Conservation (phyloP, 2,329 filamentous ascomycete genomes). For the Trichoderma brevicompactum region DNA sequence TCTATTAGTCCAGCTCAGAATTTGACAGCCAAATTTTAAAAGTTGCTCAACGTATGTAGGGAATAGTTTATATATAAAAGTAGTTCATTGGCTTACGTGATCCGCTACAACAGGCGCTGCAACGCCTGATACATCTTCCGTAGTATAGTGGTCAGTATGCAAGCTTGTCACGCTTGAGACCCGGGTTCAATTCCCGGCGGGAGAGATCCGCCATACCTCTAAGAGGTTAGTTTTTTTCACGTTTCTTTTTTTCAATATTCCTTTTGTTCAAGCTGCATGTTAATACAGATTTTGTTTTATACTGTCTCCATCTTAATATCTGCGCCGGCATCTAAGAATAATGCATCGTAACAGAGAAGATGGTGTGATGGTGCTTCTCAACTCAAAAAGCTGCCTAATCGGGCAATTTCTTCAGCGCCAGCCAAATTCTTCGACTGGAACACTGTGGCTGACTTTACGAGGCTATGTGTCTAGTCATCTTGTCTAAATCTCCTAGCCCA, state of each 20-base stretch:
- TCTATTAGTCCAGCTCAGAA: too few relatives aligned
- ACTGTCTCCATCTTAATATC: too few relatives aligned
- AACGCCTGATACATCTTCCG: conserved; percentile 26
- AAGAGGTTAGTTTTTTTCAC: conserved; percentile 20
- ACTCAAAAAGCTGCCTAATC: conserved; percentile 5
- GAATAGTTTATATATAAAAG: too few relatives aligned
- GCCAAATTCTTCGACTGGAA: neutral
- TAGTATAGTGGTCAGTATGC: conserved; percentile 29
- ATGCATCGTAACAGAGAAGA: neutral
- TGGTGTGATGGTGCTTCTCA: neutral
- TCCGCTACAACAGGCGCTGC: conserved; percentile 25
- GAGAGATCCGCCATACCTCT: conserved; percentile 25
- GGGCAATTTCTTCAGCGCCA: neutral
- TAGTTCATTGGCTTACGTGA: conserved; percentile 13
- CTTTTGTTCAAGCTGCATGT: neutral
- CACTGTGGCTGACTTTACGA: neutral
- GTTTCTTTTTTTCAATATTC: too few relatives aligned
- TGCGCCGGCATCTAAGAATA: too few relatives aligned
- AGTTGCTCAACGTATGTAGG: too few relatives aligned
- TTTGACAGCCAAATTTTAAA: too few relatives aligned
- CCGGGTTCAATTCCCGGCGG: conserved; percentile 29
- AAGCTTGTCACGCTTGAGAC: conserved; percentile 29
- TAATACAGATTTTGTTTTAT: neutral
- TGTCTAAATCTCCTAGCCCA: neutral
- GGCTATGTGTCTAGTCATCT: neutral